Evolutionary conservation across 345 rosid genomes (phyloP), one percentile per base, ranked within the genome.

Genomic region (Eutrema japonicum): DNA sequence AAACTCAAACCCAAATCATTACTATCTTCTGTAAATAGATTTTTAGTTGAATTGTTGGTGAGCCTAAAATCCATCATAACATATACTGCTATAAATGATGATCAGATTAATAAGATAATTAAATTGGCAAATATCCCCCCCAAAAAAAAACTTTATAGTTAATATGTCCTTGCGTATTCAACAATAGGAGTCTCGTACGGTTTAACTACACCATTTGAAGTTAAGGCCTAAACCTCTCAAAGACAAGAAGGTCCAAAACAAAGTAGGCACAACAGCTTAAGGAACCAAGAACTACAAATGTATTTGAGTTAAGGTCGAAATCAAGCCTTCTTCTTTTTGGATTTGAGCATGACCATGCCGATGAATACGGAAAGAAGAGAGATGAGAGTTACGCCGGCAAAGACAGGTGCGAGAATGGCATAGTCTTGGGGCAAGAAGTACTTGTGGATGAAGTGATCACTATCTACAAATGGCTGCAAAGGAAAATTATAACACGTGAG

Each of bases 361-460:
- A 89, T 75, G 81, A 91, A 94, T 30, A 91, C 64, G 55, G 83
- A 82, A 72, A 89, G 74, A 73, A 89, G 81, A 70, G 83, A 86
- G 47, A 89, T 86, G 51, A 89, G 88, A 37, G 83, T 80, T 65
- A 88, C 85, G 5, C 93, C 97, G 2, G 89, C 89, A 40, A 79
- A 88, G 29, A 89, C 85, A 7, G 97, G 97, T 73, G 89, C 80
- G 68, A 87, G 81, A 59, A 91, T 82, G 27, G 97, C 97, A 59
- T 84, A 91, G 73, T 95, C 97, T 75, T 85, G 92, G 22, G 97
- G 86, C 41, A 89, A 85, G 76, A 94, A 91, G 78, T 91, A 95
- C 76, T 79, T 81, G 88, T 92, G 97, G 79, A 95, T 72, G 50
- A 92, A 92, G 81, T 95, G 93, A 78, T 89, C 91, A 13, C 74